Percentiles rank a stretch among this genome's conserved stretches.
These are phyloP conservation scores for Schizothecium vesticola DNA, from an alignment of 495 filamentous ascomycete species.

Conservation along the genomic window DNA sequence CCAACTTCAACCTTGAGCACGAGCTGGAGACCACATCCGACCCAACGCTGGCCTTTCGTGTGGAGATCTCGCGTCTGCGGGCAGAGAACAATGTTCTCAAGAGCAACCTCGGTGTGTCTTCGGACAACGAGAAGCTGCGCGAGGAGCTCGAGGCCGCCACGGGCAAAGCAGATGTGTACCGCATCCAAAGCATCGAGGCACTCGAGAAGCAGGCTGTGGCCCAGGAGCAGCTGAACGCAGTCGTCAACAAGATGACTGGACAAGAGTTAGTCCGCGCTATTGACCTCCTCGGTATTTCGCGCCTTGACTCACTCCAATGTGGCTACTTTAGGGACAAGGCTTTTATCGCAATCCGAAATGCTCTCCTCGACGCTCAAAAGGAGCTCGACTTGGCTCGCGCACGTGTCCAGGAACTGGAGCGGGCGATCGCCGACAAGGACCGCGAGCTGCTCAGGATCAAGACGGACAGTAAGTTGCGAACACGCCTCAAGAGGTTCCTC, in stretches of 20 bases:
- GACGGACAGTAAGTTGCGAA: slow-evolving; percentile 32
- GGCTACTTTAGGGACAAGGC: slow-evolving; percentile 36
- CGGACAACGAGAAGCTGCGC: slow-evolving; percentile 45
- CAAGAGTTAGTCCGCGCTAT: slow-evolving; percentile 45
- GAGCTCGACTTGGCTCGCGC: slow-evolving; percentile 34
- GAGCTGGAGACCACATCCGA: slow-evolving; percentile 34
- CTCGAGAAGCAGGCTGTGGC: slow-evolving; percentile 47
- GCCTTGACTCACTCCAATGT: slow-evolving; percentile 30
- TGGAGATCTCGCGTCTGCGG: slow-evolving; percentile 47
- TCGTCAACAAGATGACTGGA: slow-evolving; percentile 39
- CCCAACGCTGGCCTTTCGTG: slow-evolving; percentile 26
- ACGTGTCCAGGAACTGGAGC: slow-evolving; percentile 40
- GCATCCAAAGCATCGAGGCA: slow-evolving; percentile 41
- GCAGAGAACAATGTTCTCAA: slow-evolving; percentile 50
- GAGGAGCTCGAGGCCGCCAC: slow-evolving; percentile 43
- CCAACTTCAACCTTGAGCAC: slow-evolving; percentile 36
- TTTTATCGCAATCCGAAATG: slow-evolving; percentile 33
- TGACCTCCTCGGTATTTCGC: slow-evolving; percentile 22
- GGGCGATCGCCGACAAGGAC: slow-evolving; percentile 38
- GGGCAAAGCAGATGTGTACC: slow-evolving; percentile 34
- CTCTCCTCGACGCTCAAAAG: slow-evolving; percentile 28
- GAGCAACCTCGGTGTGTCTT: slow-evolving; percentile 43
- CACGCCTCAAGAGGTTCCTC: neutral
- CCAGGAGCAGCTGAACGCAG: slow-evolving; percentile 45
- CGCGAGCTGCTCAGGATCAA: slow-evolving; percentile 40